These are phyloP conservation scores for Mortierella sp. DNA, from an alignment of 371 early-diverging fungal species.

Conservation along the genomic window DNA sequence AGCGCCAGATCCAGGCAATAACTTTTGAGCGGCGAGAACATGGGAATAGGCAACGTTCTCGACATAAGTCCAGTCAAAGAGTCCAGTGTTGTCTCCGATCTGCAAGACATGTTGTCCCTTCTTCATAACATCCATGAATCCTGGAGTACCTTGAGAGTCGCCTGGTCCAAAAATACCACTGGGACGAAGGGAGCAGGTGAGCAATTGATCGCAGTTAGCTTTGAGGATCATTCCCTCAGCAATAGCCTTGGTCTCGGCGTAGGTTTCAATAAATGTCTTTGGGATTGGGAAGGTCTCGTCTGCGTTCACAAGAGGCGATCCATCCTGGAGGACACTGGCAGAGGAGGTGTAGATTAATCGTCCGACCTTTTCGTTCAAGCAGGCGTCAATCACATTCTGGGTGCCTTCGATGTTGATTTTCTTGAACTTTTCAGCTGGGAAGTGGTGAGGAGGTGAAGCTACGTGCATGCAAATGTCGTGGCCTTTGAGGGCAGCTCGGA, in stretches of 20 bases:
- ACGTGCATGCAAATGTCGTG: constrained; percentile 90
- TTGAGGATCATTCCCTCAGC: constrained; percentile 90
- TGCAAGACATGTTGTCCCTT: constrained; percentile 82
- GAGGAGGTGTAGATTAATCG: constrained; percentile 90
- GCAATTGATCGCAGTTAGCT: constrained; percentile 79
- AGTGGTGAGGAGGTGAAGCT: constrained; percentile 89
- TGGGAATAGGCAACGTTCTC: constrained; percentile 95
- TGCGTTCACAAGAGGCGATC: constrained; percentile 80
- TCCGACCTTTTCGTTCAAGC: constrained; percentile 73
- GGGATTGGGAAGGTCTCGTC: constrained; percentile 86
- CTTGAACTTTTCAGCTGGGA: constrained; percentile 70
- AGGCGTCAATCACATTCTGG: constrained; percentile 84
- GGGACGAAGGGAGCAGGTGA: constrained; percentile 87
- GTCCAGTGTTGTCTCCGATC: constrained; percentile 88
- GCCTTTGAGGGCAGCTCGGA: constrained; percentile 74
- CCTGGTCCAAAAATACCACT: constrained; percentile 96
- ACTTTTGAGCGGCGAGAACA: constrained; percentile 86
- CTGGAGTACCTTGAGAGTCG: constrained; percentile 87
- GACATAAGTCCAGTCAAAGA: constrained; percentile 95
- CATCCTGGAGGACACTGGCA: constrained; percentile 91
- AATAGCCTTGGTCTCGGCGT: constrained; percentile 92
- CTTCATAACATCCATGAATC: constrained; percentile 80
- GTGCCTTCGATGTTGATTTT: constrained; percentile 94
- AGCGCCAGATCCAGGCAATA: constrained; percentile 61
- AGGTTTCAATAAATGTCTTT: constrained; percentile 84